Percentiles rank a stretch among this genome's conserved stretches.
These are phyloP conservation scores for Pseudozyma tsukubaensis DNA, from an alignment of 1,284 basidiomycete species.

Conservation along the genomic window DNA sequence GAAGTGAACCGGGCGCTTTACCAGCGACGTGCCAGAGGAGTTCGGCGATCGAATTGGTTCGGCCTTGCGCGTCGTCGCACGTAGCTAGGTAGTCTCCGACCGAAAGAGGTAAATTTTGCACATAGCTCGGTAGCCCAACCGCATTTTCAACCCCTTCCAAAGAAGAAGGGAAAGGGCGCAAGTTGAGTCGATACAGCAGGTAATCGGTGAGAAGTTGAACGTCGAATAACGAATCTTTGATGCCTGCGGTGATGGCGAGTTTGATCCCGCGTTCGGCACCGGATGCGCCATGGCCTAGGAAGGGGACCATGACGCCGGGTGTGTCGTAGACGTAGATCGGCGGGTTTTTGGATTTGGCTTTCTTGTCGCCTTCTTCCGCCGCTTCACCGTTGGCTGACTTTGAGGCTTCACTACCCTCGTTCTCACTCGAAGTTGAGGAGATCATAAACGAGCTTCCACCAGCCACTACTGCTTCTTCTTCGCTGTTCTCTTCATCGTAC, in stretches of 20 bases:
- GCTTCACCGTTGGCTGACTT: neutral
- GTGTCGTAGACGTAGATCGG: slow-evolving; percentile 94
- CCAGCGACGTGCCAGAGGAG: slow-evolving; percentile 53
- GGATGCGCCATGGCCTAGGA: slow-evolving; percentile 83
- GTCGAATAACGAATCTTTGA: slow-evolving; percentile 93
- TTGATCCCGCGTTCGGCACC: slow-evolving; percentile 93
- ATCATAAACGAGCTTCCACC: slow-evolving; percentile 7
- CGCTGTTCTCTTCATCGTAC: neutral
- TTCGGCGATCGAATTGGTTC: slow-evolving; percentile 54
- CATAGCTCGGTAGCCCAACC: slow-evolving; percentile 15
- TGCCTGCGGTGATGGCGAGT: slow-evolving; percentile 91
- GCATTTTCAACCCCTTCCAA: neutral
- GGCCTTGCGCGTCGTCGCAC: slow-evolving; percentile 17
- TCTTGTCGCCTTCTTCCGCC: slow-evolving; percentile 82
- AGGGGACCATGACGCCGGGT: slow-evolving; percentile 96
- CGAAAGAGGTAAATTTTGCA: slow-evolving; percentile 28
- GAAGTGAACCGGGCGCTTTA: slow-evolving; percentile 60
- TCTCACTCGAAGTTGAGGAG: neutral
- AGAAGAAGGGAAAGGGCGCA: slow-evolving; percentile 64
- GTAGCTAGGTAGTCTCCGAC: slow-evolving; percentile 21
- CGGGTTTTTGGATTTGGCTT: slow-evolving; percentile 78
- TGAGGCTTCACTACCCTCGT: neutral
- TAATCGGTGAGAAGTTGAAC: slow-evolving; percentile 85
- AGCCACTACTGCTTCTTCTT: slow-evolving; percentile 2
- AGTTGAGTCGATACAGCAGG: slow-evolving; percentile 86